Base-by-base conservation (phyloP, 2,329 filamentous ascomycete genomes). In the Periconia digitata region DNA sequence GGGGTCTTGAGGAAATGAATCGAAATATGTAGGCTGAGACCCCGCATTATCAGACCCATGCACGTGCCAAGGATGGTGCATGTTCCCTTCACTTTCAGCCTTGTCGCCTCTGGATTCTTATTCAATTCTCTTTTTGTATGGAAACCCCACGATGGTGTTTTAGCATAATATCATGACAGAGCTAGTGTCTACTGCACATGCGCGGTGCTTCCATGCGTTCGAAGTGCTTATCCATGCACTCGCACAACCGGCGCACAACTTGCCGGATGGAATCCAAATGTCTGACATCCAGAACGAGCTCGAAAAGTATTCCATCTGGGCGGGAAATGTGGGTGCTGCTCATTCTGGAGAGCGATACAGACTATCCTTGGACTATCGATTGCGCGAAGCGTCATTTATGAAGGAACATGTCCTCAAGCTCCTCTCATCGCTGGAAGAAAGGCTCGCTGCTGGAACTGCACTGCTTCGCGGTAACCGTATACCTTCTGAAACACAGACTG, bases 241-340 rank as follows among this genome's bases (percentile, higher is more conserved):
- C 15, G 16, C 49, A 12, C 16, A 24, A 18, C 45, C 40, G 34
- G 22, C 13, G 12, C 40, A 37, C 10, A 34, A 46, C 21, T 46
- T 43, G 29, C 20, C 8, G 12, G 21, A 34, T 12, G 42, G 52
- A 32, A 27, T 48, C 13, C 40, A 37, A 7, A 22, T 38, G 27
- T 23, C 35, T 10, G 24, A 40, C 16, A 27, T 54, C 3, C 36
- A 42, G n/a, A 48, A 54, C 7, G 54, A 59, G 24, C 51, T 59
- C 22, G 56, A 57, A 24, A 50, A 50, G 32, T 58, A 58, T 35
- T 54, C 35, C 18, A 24, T 58, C 3, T 59, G 54, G 56, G 54
- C 54, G 13, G 52, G 47, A 2, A 55, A 57, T 41, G 53, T 56
- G 12, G 54, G 53, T 18, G 54, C 54, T 35, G 46, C 46, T 20